Conservation (phyloP, 805 yeast species). For the Myxozyma sirexii region DNA sequence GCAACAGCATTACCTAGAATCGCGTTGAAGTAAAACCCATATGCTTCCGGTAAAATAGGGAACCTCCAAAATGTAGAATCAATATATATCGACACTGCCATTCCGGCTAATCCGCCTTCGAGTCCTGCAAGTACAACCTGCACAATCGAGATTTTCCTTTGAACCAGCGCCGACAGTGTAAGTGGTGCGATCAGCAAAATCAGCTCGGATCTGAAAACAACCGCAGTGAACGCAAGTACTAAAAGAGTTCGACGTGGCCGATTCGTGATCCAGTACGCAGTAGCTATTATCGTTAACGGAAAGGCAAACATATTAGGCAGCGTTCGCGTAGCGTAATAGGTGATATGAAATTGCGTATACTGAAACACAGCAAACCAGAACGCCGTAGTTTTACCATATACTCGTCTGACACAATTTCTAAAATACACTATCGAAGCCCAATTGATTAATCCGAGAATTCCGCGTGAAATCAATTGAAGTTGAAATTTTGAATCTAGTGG, state of each 20-base stretch:
- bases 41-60: conserved; percentile 70
- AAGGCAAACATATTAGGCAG: conserved; percentile 81
- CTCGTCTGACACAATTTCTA: conserved; percentile 46
- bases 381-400: conserved; percentile 37
- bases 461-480: conserved; percentile 49
- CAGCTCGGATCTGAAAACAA: conserved; percentile 74
- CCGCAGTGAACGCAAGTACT: conserved; percentile 62
- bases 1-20: conserved; percentile 68
- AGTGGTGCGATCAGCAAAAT: conserved; percentile 55
- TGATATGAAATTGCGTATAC: conserved; percentile 73
- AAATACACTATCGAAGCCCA: conserved; percentile 55
- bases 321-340: conserved; percentile 80
- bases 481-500: conserved; percentile 48
- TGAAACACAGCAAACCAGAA: conserved; percentile 63
- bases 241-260: conserved; percentile 46
- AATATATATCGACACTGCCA: conserved; percentile 50
- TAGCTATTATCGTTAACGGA: conserved; percentile 52
- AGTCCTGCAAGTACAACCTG: conserved; percentile 48
- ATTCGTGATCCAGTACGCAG: conserved; percentile 11
- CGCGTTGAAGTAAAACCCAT: conserved; percentile 73
- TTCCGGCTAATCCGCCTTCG: conserved; percentile 58
- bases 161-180: conserved; percentile 47
- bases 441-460: conserved; percentile 64
- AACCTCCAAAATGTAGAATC: conserved; percentile 79
- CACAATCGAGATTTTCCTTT: conserved; percentile 51